Conservation (phyloP, 2,329 filamentous ascomycete species). For the Hypoxylon sp. region DNA sequence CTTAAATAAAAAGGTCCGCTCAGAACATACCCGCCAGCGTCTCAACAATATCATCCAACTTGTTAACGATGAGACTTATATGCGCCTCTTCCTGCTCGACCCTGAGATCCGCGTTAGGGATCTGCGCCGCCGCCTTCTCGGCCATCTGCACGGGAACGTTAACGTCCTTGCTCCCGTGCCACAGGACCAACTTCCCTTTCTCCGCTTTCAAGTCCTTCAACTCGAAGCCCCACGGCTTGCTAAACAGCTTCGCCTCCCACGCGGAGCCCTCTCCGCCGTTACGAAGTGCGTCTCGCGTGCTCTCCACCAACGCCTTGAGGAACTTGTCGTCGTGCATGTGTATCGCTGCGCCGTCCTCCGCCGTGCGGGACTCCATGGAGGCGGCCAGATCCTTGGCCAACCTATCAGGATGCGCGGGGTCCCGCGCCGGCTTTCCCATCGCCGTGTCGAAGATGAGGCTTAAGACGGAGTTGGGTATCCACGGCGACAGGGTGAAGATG, state of each 20-base stretch:
- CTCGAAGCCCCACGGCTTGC: constrained; percentile 40
- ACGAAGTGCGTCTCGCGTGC: neutral
- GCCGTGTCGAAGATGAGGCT: constrained; percentile 23
- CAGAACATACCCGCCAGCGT: constrained; percentile 37
- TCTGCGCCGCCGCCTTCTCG: constrained; percentile 35
- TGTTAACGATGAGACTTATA: constrained; percentile 34
- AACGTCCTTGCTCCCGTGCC: constrained; percentile 42
- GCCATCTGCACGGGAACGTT: constrained; percentile 44
- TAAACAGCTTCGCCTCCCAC: constrained; percentile 2
- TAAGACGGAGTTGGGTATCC: constrained; percentile 7
- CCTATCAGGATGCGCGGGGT: constrained; percentile 7
- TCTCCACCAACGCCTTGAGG: neutral
- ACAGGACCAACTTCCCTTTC: constrained; percentile 36
- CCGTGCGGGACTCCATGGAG: neutral
- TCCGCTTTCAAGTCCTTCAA: constrained; percentile 36
- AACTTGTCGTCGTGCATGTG: neutral
- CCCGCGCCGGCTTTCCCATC: constrained; percentile 23
- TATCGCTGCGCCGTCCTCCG: neutral
- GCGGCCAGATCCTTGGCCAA: neutral
- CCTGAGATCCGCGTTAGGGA: constrained; percentile 36
- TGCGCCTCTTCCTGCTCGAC: constrained; percentile 39
- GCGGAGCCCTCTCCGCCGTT: neutral
- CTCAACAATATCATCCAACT: constrained; percentile 38
- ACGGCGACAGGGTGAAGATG: constrained; percentile 34
- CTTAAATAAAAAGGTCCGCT: neutral